A percentile compares a stretch with the other conserved stretches of the same genome.
Conservation (phyloP, 441 rosid species). For the Populus hybrid region DNA sequence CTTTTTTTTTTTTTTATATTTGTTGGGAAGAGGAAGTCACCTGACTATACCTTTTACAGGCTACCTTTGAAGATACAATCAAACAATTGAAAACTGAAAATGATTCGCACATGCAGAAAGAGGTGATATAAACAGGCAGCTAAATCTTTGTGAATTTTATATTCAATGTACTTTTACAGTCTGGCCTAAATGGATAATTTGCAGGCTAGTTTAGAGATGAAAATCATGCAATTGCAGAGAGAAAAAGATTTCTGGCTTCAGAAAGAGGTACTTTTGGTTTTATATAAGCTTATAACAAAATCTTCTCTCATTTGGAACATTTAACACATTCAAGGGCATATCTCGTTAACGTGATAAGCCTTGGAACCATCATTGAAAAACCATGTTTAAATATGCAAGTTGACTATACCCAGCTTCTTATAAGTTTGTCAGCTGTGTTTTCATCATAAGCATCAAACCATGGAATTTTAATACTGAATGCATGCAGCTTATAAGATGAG, state of each 20-base stretch:
- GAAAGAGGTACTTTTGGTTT: slow-evolving; percentile 39
- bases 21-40: not conserved
- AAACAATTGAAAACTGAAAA: slow-evolving; percentile 28
- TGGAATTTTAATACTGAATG: slow-evolving; percentile 9
- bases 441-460: not conserved
- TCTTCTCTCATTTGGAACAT: not conserved
- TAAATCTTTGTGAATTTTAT: not conserved
- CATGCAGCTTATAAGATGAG: slow-evolving; percentile 12
- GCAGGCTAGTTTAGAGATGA: slow-evolving; percentile 46
- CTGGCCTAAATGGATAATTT: slow-evolving; percentile 16
- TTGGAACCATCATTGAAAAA: slow-evolving; percentile 3
- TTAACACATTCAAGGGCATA: not conserved
- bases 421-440: not conserved
- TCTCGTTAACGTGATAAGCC: not conserved
- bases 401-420: not conserved
- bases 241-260: slow-evolving; percentile 40
- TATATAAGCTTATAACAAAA: not conserved
- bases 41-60: slow-evolving; percentile 29
- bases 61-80: slow-evolving; percentile 33
- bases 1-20: not conserved
- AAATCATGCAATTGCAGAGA: slow-evolving; percentile 28
- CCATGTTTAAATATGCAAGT: not conserved
- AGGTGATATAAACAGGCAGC: slow-evolving; percentile 24
- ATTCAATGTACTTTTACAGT: not conserved
- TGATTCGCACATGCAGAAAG: slow-evolving; percentile 23